Evolutionary conservation across 2,329 filamentous ascomycete genomes (phyloP), one percentile per base, ranked within the genome.

Genomic region (Setomelanomma holmii): DNA sequence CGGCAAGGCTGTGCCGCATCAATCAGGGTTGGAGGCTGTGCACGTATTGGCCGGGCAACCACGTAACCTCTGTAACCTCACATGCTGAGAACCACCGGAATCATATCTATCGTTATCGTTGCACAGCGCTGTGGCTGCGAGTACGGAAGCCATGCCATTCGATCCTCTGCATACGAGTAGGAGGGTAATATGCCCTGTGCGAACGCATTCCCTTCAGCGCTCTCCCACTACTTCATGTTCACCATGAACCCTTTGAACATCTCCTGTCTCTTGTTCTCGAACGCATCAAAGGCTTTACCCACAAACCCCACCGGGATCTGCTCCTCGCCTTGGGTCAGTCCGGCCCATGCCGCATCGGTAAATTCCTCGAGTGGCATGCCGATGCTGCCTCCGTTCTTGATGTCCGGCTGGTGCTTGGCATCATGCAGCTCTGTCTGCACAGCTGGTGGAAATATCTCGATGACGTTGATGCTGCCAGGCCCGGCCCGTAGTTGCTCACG

Each of bases 401-500:
- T 73, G 56, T 84, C 80, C 0, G 81, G 81, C 68, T 83, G 81
- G 51, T 84, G 79, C 65, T 82, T 82, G 22, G 74, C 74, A 52
- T 84, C 81, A 53, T 84, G 82, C 21, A 85, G 66, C 63, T 85
- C 82, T 0, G 81, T 85, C 69, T 84, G 82, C 30, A 84, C 82
- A 1, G 81, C 80, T 0, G 82, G 83, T 3, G 82, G 82, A 49
- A 79, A 81, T 8, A 85, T 73, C 64, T 84, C 82, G 33, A 84
- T 71, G n/a, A 84, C 76, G 53, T 82, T 81, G 61, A 84, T 74
- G 40, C 80, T 77, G 4, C 75, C 76, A 0, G 73, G 67, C 1
- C 73, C 75, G 4, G 76, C 75, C 39, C 75, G 75, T 27, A 85
- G 58, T 62, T 84, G 82, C 53, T 80, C 76, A 1, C 82, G 77